Percentiles rank a stretch among this genome's conserved stretches.
Conservation (phyloP, 2,329 filamentous ascomycete species). For the Aspergillus sp. region DNA sequence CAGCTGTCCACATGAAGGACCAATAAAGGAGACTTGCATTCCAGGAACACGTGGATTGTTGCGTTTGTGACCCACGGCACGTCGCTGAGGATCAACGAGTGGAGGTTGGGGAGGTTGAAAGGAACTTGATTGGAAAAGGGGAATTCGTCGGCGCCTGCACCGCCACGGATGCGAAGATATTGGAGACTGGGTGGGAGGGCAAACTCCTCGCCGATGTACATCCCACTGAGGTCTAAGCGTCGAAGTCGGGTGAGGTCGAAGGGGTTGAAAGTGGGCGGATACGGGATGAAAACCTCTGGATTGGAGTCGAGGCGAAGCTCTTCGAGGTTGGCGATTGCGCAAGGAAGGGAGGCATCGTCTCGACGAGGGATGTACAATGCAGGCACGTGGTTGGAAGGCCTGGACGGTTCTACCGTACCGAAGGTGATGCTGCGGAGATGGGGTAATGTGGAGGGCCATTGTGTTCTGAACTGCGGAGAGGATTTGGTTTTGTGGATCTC, state of each 20-base stretch:
- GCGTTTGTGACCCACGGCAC: conserved; percentile 19
- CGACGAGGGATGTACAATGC: conserved; percentile 17
- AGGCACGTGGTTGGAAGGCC: conserved; percentile 12
- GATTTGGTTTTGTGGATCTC: conserved; percentile 21
- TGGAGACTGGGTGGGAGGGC: conserved; percentile 28
- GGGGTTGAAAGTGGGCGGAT: conserved; percentile 15
- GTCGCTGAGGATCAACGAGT: conserved; percentile 27
- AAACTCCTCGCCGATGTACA: conserved; percentile 18
- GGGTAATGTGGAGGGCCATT: conserved; percentile 26
- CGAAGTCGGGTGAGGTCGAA: conserved; percentile 21
- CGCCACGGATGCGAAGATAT: conserved; percentile 26
- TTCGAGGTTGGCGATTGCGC: conserved; percentile 28
- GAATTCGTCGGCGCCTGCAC: conserved; percentile 13
- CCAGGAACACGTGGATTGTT: conserved; percentile 16
- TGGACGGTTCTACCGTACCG: conserved; percentile 13
- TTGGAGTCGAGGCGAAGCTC: conserved; percentile 30
- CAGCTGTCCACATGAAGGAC: conserved; percentile 28
- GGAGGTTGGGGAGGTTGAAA: conserved; percentile 23
- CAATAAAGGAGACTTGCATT: conserved; percentile 19
- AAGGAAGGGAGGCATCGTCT: conserved; percentile 8
- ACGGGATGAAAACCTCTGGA: conserved; percentile 18
- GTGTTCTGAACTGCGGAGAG: conserved; percentile 7
- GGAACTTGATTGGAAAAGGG: conserved; percentile 9
- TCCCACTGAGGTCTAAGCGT: conserved; percentile 27
- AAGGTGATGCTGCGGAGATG: conserved; percentile 30